These are phyloP conservation scores for Litchi chinensis DNA, from an alignment of 345 rosid species.

Conservation along the genomic window DNA sequence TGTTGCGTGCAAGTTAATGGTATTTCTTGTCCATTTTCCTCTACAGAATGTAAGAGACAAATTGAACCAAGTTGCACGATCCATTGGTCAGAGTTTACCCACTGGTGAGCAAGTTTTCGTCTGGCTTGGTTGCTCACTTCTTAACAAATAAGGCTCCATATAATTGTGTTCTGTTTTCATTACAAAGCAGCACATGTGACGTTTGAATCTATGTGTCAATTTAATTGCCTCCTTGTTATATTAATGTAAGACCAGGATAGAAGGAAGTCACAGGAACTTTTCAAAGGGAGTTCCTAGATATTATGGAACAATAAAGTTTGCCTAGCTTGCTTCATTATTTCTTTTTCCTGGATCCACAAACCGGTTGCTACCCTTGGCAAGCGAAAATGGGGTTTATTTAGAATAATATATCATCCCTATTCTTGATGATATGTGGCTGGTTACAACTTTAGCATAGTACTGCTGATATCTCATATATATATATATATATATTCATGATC, in stretches of 20 bases:
- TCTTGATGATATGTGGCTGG: neutral
- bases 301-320: neutral
- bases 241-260: neutral
- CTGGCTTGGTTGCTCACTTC: neutral
- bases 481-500: too few relatives aligned
- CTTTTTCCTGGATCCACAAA: neutral
- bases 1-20: neutral
- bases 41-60: slow-evolving; percentile 53
- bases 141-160: neutral
- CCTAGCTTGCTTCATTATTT: slow-evolving; percentile 1
- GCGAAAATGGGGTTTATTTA: neutral
- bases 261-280: neutral
- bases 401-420: neutral
- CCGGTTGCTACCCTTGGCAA: neutral
- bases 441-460: neutral
- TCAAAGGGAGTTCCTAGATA: neutral
- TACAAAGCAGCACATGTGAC: neutral
- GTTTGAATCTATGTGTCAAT: neutral
- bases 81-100: slow-evolving; percentile 37
- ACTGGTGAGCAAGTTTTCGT: slow-evolving; percentile 42
- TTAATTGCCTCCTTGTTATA: neutral
- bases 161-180: slow-evolving; percentile 2
- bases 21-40: neutral
- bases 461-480: neutral
- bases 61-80: slow-evolving; percentile 57